These are phyloP conservation scores for Gilbertella persicaria DNA, from an alignment of 371 early-diverging fungal species.

Conservation along the genomic window DNA sequence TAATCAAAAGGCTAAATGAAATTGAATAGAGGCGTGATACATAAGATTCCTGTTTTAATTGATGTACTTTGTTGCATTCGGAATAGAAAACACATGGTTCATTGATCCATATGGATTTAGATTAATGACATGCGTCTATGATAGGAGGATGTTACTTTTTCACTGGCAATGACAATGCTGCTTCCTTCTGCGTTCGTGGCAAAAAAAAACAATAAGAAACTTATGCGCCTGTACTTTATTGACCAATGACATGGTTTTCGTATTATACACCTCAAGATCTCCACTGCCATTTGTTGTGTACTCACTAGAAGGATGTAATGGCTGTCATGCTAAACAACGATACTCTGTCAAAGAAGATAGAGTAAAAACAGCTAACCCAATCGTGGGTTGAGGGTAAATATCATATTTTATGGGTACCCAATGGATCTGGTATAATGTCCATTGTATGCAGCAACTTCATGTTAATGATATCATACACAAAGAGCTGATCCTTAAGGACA, in stretches of 20 bases:
- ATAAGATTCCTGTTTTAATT: conserved; percentile 93
- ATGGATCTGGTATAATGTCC: conserved; percentile 89
- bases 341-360: conserved; percentile 92
- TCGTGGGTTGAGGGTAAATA: not conserved
- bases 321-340: conserved; percentile 90
- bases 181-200: conserved; percentile 91
- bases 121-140: too few relatives aligned
- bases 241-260: conserved; percentile 79
- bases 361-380: conserved; percentile 76
- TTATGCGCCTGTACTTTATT: conserved; percentile 95
- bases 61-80: conserved; percentile 83
- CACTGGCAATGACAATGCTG: conserved; percentile 92
- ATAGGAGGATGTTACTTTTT: conserved; percentile 80
- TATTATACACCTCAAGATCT: conserved; percentile 90
- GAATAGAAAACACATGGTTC: conserved; percentile 91
- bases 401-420: conserved; percentile 81
- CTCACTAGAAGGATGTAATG: conserved; percentile 58
- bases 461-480: conserved; percentile 90
- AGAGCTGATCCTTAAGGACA: conserved; percentile 88
- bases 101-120: conserved; percentile 97
- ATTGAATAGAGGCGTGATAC: conserved; percentile 88
- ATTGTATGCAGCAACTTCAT: conserved; percentile 95
- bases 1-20: conserved; percentile 82
- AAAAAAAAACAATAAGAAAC: conserved; percentile 77
- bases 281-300: conserved; percentile 58